Base-by-base conservation (phyloP, 2,329 filamentous ascomycete species). In the Trichoderma atroviride region DNA sequence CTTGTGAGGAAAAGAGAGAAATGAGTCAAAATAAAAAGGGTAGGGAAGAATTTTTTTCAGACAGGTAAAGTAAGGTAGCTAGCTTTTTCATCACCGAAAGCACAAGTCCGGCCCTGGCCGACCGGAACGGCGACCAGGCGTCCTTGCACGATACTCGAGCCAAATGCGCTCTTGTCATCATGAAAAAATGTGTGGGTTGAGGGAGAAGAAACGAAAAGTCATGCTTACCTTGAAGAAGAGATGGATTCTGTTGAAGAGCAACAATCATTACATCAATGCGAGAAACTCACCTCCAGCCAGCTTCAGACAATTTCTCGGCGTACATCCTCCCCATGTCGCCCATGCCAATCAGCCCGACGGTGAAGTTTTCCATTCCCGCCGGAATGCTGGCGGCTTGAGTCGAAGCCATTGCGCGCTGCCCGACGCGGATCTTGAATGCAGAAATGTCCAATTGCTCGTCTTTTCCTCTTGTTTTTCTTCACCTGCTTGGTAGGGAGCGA, bases 121-220 rank as follows among this genome's bases (percentile, higher is more conserved):
- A 91, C 93, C 95, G 87, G 91, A 97, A 89, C 92, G 91, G 85
- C 82, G 83, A 82, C 85, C 85, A 84, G 84, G 82, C 81, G 81
- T 79, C 83, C 82, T 83, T 85, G 84, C 82, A 85, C 89, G 89
- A 94, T 97, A 87, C 95, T 98, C 95, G 93, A 98, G 95, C 95
- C 95, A 98, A 98, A 98, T 98, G 95, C 95, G 94, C 95, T 98
- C 95, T 95, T 93, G 95, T 98, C 95, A 98, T 98, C 95, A 96
- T 94, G 79, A 80, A 77, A 70, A 68, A 77, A 73, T 6, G 40
- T 81, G 76, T 13, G 70, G 68, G 69, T 9, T 19, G 40, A 3
- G 40, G 65, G 60, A 56, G 29, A 69, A 37, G 67, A 71, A 69
- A 50, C 60, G 71, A 56, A 27, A 3, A 64, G 19, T 2, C 4